Conservation (phyloP, 176 grass and related monocot species). For the Dactylis glomerata region DNA sequence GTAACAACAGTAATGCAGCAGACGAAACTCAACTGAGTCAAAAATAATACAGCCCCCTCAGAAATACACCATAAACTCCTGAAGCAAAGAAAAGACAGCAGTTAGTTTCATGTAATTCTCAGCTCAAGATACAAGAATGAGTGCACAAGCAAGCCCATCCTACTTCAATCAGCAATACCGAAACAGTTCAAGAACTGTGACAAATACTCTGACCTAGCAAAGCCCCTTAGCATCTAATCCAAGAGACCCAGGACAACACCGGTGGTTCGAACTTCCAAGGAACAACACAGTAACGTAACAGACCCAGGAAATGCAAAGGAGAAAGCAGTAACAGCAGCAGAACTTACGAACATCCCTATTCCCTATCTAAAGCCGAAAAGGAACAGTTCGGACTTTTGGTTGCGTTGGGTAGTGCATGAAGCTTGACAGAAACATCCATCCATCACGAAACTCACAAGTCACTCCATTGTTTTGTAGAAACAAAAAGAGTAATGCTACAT, state of each 20-base stretch:
- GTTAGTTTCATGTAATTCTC: not conserved
- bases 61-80: slow-evolving; percentile 4
- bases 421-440: slow-evolving; percentile 13
- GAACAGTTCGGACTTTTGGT: too few relatives aligned
- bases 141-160: not conserved
- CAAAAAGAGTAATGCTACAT: not conserved
- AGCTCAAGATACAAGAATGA: slow-evolving; percentile 18
- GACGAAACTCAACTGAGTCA: not conserved
- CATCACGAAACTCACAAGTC: not conserved
- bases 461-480: not conserved
- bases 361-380: slow-evolving; percentile 27
- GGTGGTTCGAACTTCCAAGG: not conserved
- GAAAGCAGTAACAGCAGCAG: not conserved
- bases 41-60: not conserved
- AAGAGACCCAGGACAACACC: not conserved
- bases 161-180: slow-evolving; percentile 14
- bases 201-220: not conserved
- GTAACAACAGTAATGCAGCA: not conserved
- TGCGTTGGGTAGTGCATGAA: too few relatives aligned
- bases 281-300: not conserved
- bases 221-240: not conserved
- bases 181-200: not conserved
- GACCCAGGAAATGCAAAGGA: not conserved
- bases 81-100: not conserved
- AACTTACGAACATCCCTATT: slow-evolving; percentile 19